Conservation (phyloP, 257 asterid species). For the Vinca minor region DNA sequence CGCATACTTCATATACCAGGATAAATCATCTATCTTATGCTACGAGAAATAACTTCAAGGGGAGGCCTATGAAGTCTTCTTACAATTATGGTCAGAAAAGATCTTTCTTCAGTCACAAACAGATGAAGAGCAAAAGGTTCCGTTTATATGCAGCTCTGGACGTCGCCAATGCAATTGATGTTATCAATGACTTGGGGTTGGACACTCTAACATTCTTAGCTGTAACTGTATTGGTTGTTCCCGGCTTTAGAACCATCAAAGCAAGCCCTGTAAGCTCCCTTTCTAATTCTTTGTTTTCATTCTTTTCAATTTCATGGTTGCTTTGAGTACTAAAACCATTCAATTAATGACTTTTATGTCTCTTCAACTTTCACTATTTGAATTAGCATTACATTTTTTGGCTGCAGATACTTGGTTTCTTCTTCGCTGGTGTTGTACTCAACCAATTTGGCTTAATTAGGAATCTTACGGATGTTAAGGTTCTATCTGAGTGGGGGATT, state of each 20-base stretch:
- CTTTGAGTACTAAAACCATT: not conserved
- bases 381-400: slow-evolving; percentile 26
- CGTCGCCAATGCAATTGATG: slow-evolving; percentile 82
- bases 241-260: slow-evolving; percentile 74
- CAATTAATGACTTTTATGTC: not conserved
- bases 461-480: slow-evolving; percentile 81
- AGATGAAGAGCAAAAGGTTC: slow-evolving; percentile 26
- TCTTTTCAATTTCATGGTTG: not conserved
- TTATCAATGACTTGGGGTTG: slow-evolving; percentile 85
- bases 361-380: not conserved
- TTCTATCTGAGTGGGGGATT: slow-evolving; percentile 99
- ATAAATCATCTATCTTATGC: slow-evolving; percentile 26
- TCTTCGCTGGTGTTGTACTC: slow-evolving; percentile 96
- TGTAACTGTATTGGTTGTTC: slow-evolving; percentile 90
- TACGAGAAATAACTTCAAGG: slow-evolving; percentile 37
- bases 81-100: slow-evolving; percentile 27
- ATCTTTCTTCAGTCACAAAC: slow-evolving; percentile 23
- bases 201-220: slow-evolving; percentile 89
- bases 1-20: slow-evolving; percentile 26
- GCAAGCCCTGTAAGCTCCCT: slow-evolving; percentile 87
- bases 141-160: slow-evolving; percentile 56
- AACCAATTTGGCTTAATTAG: slow-evolving; percentile 86
- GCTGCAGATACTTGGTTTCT: slow-evolving; percentile 96
- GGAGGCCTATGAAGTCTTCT: slow-evolving; percentile 25
- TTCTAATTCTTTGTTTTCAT: not conserved